Base-by-base conservation (phyloP, 129 eudicot species). In the Chrysanthemum seticuspe region DNA sequence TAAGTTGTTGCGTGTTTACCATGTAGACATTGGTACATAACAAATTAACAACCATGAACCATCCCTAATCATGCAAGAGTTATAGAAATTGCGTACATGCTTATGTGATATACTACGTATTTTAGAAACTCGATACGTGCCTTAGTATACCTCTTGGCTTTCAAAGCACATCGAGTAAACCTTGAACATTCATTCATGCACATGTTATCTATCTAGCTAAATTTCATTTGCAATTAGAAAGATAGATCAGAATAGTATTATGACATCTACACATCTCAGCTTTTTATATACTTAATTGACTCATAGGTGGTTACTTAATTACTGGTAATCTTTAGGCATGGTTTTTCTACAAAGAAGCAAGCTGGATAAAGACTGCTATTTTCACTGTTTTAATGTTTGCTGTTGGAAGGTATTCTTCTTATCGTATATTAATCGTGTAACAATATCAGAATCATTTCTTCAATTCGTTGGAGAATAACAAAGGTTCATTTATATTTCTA, bases 291-390 rank as follows among this genome's bases (percentile, higher is more conserved):
- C 34, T 59, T 18, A 4, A 21, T 2, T 7, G 29, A 59, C 23
- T 23, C 23, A 59, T 23, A 6, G 7, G 3, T 10, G 11, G 21
- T 29, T 62, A 5, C 5, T 14, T 1, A 21, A 0, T 1, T 11
- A 2, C 40, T 15, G 40, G 25, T 36, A 40, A 14, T 6, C 18
- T 34, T 36, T 65, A 65, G 69, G 53, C 69, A 65, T 65, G 69
- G 69, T 40, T 36, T 65, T 13, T 65, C 27, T 65, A 65, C 53
- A 65, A 65, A 15, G 53, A 65, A 15, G 40, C 53, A 65, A 65
- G 69, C 52, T 65, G 69, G 69, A 65, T 40, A 50, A 15, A 0
- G 69, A 65, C 52, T 2, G 4, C 8, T 40, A 0, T 65, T 65
- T 65, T 65, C 52, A 7, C 40, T 40, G 69, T 40, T 65, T 13